Conservation (phyloP, 768 basidiomycete species). For the Panellus pusillus region DNA sequence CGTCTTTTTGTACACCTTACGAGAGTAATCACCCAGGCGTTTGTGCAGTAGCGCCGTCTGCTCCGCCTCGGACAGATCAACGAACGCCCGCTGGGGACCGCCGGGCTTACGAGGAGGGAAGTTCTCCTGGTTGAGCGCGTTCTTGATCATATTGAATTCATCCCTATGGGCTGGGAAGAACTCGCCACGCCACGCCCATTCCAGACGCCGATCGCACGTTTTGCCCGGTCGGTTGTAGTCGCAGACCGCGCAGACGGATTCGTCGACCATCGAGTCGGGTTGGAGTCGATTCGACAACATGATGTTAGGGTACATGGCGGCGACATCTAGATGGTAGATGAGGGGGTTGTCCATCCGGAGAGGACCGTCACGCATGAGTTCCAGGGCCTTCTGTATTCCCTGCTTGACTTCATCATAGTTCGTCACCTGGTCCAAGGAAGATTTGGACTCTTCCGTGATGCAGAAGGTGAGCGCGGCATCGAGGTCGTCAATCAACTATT, state of each 20-base stretch:
- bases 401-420: slow-evolving; percentile 94
- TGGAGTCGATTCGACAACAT: slow-evolving; percentile 99
- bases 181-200: slow-evolving; percentile 99
- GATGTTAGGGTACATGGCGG: slow-evolving; percentile 99
- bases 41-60: slow-evolving; percentile 94
- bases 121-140: slow-evolving; percentile 90
- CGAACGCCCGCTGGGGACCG: slow-evolving; percentile 74
- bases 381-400: slow-evolving; percentile 74
- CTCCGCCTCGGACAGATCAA: slow-evolving; percentile 79
- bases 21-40: slow-evolving; percentile 96
- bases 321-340: slow-evolving; percentile 98
- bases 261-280: slow-evolving; percentile 96
- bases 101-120: slow-evolving; percentile 83
- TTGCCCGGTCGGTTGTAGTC: slow-evolving; percentile 98
- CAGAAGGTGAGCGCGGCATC: slow-evolving; percentile 91
- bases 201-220: slow-evolving; percentile 86
- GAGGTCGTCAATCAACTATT: slow-evolving; percentile 88
- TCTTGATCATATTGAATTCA: slow-evolving; percentile 98
- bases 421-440: slow-evolving; percentile 77
- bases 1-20: slow-evolving; percentile 97
- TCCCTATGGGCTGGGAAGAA: slow-evolving; percentile 97
- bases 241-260: slow-evolving; percentile 95
- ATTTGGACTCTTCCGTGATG: slow-evolving; percentile 81
- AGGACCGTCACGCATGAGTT: slow-evolving; percentile 89
- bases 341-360: slow-evolving; percentile 87